These are phyloP conservation scores for Phyllosticta capitalensis DNA, from an alignment of 2,329 filamentous ascomycete genomes.

Conservation along the genomic window DNA sequence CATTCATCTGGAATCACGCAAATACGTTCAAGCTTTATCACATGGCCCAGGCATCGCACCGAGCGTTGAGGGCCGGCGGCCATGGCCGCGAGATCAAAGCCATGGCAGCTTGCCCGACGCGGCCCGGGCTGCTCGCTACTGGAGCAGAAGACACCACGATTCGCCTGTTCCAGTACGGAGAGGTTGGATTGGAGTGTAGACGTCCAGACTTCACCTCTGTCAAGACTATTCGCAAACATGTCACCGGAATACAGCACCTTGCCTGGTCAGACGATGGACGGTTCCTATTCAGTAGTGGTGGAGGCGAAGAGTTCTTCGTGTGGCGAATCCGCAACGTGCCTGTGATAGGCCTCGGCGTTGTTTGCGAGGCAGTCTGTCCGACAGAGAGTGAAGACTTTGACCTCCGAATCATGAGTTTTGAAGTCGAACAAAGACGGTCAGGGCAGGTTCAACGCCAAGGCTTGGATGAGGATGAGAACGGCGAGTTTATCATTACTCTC, in stretches of 20 bases:
- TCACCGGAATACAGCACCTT: constrained; percentile 72
- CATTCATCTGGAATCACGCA: constrained; percentile 68
- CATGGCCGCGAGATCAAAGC: constrained; percentile 83
- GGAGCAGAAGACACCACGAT: constrained; percentile 66
- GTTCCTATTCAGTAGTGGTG: constrained; percentile 77
- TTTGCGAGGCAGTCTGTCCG: constrained; percentile 42
- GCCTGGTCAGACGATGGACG: constrained; percentile 58
- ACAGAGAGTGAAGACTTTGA: constrained; percentile 49
- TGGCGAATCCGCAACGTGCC: constrained; percentile 59
- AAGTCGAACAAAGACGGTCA: constrained; percentile 32
- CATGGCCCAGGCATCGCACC: constrained; percentile 33
- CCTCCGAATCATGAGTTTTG: constrained; percentile 73
- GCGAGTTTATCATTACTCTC: constrained; percentile 53
- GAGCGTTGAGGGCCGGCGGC: constrained; percentile 54
- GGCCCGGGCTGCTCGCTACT: constrained; percentile 46
- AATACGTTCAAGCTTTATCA: constrained; percentile 41
- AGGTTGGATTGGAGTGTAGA: background rate
- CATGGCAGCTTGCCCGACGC: constrained; percentile 36
- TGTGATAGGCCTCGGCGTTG: constrained; percentile 42
- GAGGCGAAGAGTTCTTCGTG: constrained; percentile 79
- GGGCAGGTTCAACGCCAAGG: background rate
- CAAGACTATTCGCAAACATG: constrained; percentile 65
- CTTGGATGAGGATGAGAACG: constrained; percentile 13
- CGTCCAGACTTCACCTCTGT: constrained; percentile 35
- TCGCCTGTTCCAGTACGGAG: constrained; percentile 52